phyloP scores from a whole-genome alignment of 75 land plant species.

The Pinus taeda region DNA sequence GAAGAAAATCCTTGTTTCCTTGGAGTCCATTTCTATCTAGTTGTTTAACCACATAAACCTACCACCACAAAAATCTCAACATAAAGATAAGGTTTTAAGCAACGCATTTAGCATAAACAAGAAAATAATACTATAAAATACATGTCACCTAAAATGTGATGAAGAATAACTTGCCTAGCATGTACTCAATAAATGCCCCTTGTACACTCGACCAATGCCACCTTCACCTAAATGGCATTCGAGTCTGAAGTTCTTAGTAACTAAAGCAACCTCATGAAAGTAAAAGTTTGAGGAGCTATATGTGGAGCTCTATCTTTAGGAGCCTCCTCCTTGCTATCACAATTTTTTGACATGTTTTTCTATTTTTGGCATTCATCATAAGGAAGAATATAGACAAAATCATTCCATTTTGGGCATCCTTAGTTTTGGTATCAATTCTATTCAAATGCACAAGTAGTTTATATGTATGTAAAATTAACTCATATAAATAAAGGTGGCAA shows the following conservation, averaged over 20 bases:
- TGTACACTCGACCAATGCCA: constrained; percentile 77
- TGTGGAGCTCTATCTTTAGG: constrained; percentile 24
- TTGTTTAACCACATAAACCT: constrained; percentile 64
- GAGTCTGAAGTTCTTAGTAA: constrained; percentile 59
- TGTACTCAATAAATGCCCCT: constrained; percentile 48
- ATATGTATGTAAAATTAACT: too few species aligned
- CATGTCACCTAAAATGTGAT: too few species aligned
- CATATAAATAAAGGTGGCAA: too few species aligned
- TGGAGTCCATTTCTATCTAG: constrained; percentile 58
- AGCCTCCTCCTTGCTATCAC: constrained; percentile 17
- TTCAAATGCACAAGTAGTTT: too few species aligned
- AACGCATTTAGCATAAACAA: too few species aligned
- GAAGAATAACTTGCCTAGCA: constrained; percentile 31
- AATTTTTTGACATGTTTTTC: constrained; percentile 27
- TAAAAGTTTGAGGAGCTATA: constrained; percentile 82
- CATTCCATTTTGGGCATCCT: too few species aligned
- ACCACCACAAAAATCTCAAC: not conserved
- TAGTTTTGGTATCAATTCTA: too few species aligned
- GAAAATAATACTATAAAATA: too few species aligned
- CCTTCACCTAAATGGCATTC: constrained; percentile 71
- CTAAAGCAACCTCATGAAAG: constrained; percentile 63
- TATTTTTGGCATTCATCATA: not conserved
- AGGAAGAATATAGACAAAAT: too few species aligned
- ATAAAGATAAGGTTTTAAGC: too few species aligned
- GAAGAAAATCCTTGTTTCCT: constrained; percentile 66